Conservation (phyloP, 1,139 yeast species). For the Nakaseomyces glabratus region DNA sequence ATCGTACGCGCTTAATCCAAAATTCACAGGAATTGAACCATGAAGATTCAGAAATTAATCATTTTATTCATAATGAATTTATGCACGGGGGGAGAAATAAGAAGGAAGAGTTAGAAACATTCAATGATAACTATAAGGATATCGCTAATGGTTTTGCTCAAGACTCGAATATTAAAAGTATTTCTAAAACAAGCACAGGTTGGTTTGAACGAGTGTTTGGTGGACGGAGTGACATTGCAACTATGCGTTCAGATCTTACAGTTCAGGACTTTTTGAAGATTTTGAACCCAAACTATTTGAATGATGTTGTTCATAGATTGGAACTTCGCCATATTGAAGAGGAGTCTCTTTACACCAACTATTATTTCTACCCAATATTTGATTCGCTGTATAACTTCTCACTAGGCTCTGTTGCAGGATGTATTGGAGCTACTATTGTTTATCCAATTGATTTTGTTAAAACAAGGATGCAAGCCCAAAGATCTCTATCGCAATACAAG, state of each 20-base stretch:
- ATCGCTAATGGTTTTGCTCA: slow-evolving; percentile 28
- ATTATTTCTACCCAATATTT: slow-evolving; percentile 46
- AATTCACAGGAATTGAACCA: slow-evolving; percentile 15
- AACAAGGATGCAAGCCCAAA: slow-evolving; percentile 96
- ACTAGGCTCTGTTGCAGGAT: slow-evolving; percentile 92
- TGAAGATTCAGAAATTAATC: slow-evolving; percentile 23
- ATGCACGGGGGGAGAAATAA: slow-evolving; percentile 18
- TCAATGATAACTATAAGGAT: slow-evolving; percentile 30
- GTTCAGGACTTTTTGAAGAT: slow-evolving; percentile 37
- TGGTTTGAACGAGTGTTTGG: slow-evolving; percentile 14
- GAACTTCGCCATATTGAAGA: slow-evolving; percentile 25
- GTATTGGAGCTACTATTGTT: slow-evolving; percentile 96
- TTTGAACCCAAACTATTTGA: slow-evolving; percentile 41
- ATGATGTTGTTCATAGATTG: slow-evolving; percentile 50
- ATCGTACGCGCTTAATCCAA: slow-evolving; percentile 2
- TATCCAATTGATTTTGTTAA: slow-evolving; percentile 95
- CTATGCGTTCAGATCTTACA: slow-evolving; percentile 24
- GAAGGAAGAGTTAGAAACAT: slow-evolving; percentile 23
- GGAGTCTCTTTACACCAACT: slow-evolving; percentile 30
- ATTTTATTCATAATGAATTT: slow-evolving; percentile 26
- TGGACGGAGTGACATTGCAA: slow-evolving; percentile 13
- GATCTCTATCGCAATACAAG: slow-evolving; percentile 54
- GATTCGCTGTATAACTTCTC: slow-evolving; percentile 83
- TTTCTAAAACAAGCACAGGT: slow-evolving; percentile 12
- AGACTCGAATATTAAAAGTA: slow-evolving; percentile 12